Conservation (phyloP, 1,284 basidiomycete species). For the Microbotryomycetes sp. region DNA sequence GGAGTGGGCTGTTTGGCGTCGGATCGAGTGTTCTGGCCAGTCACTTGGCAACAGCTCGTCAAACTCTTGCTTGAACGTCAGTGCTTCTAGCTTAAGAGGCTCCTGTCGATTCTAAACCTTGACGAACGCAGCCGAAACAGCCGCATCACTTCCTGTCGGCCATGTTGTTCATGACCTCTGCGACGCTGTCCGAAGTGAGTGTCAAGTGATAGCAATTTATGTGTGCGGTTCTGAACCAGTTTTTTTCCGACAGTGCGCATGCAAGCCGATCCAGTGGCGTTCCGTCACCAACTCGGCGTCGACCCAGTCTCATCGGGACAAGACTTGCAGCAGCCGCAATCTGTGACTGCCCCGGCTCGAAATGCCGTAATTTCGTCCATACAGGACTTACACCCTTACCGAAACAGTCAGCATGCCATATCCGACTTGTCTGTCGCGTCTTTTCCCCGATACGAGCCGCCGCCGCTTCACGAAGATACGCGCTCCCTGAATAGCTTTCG, state of each 20-base stretch:
- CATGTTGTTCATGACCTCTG: not conserved
- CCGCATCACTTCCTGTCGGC: not conserved
- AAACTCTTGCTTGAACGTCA: not conserved
- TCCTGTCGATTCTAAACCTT: not conserved
- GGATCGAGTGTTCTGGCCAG: not conserved
- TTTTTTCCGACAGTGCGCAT: too few relatives aligned
- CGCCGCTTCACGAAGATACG: not conserved
- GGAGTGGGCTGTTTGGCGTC: too few relatives aligned
- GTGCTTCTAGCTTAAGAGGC: not conserved
- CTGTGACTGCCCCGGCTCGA: too few relatives aligned
- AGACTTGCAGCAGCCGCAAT: too few relatives aligned
- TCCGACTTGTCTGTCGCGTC: not conserved
- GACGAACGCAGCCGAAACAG: not conserved
- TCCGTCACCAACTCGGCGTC: too few relatives aligned
- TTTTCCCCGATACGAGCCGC: not conserved
- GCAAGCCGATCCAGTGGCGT: too few relatives aligned
- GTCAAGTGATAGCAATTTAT: too few relatives aligned
- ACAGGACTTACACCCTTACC: not conserved
- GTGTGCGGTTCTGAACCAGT: too few relatives aligned
- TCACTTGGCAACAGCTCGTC: not conserved
- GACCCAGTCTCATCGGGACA: too few relatives aligned
- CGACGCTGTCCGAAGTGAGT: not conserved
- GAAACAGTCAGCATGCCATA: not conserved
- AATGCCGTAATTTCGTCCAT: too few relatives aligned
- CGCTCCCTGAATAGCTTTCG: not conserved